Percentiles rank a stretch among this genome's conserved stretches.
phyloP scores from a whole-genome alignment of 2,329 filamentous ascomycete genomes.

The Scorias spongiosa region DNA sequence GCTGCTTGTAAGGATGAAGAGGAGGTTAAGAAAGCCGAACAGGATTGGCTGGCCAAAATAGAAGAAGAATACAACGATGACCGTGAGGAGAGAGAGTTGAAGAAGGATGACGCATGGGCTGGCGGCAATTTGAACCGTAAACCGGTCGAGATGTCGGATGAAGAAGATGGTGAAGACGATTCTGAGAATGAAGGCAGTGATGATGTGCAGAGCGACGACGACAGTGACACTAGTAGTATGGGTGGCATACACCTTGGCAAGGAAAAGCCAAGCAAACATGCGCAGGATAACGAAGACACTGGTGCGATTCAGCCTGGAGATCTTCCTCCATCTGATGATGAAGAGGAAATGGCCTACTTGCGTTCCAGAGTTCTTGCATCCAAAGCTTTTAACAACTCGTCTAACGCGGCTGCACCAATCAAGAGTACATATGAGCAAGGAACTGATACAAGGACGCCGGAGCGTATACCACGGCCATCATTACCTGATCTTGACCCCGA shows the following conservation, averaged over 20 bases:
- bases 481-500: conserved; percentile 35
- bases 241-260: conserved; percentile 21
- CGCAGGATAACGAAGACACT: conserved; percentile 28
- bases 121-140: conserved; percentile 72
- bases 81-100: conserved; percentile 47
- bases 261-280: conserved; percentile 36
- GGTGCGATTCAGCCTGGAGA: conserved; percentile 52
- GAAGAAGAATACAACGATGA: conserved; percentile 80
- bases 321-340: conserved; percentile 62
- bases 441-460: conserved; percentile 40
- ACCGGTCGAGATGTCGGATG: conserved; percentile 35
- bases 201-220: conserved; percentile 29
- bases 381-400: conserved; percentile 62
- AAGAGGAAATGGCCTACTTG: conserved; percentile 86
- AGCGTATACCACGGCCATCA: conserved; percentile 45
- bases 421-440: conserved; percentile 3
- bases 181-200: neutral
- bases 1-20: conserved; percentile 70
- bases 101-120: conserved; percentile 67
- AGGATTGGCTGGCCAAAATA: conserved; percentile 75
- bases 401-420: neutral
- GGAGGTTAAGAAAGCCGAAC: conserved; percentile 68
- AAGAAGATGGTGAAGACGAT: conserved; percentile 24
- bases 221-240: conserved; percentile 19
- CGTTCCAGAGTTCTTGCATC: conserved; percentile 79